Evolutionary conservation across 495 filamentous ascomycete genomes (phyloP).

Genomic region (Podospora tetraspora): DNA sequence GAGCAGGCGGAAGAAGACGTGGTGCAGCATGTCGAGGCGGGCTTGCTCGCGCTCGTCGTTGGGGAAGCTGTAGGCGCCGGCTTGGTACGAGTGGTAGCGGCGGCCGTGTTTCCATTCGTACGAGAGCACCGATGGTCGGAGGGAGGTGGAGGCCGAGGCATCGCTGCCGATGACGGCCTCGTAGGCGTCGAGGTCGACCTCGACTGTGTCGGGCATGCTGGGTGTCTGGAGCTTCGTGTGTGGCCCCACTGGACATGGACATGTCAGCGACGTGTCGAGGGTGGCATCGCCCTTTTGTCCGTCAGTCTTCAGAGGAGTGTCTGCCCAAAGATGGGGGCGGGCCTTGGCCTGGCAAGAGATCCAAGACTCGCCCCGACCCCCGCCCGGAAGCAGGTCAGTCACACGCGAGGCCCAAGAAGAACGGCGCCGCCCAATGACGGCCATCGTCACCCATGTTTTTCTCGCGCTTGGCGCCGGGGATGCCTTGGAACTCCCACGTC

Average conservation of each 20-base stretch:
- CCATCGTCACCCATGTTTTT: background rate
- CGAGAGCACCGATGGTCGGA: conserved; percentile 44
- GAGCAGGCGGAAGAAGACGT: conserved; percentile 38
- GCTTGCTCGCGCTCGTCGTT: conserved; percentile 59
- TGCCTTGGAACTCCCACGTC: background rate
- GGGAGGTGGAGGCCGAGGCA: conserved; percentile 30
- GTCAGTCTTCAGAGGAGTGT: too few species aligned
- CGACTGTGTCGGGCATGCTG: conserved; percentile 1
- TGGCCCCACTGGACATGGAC: background rate
- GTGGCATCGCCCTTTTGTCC: background rate
- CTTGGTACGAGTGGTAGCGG: conserved; percentile 47
- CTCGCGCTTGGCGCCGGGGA: background rate
- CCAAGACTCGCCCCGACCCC: background rate
- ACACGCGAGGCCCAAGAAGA: background rate
- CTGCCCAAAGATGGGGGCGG: background rate
- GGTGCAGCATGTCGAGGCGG: conserved; percentile 63
- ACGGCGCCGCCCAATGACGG: background rate
- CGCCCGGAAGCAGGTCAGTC: background rate
- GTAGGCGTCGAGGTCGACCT: conserved; percentile 25
- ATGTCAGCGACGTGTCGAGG: background rate
- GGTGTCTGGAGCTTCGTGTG: background rate
- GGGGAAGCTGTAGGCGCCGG: conserved; percentile 51
- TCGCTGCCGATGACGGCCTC: conserved; percentile 14
- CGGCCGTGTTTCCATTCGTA: conserved; percentile 44
- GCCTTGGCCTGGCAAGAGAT: background rate